phyloP scores from a whole-genome alignment of 176 grass and related monocot species.

The Phoenix dactylifera region DNA sequence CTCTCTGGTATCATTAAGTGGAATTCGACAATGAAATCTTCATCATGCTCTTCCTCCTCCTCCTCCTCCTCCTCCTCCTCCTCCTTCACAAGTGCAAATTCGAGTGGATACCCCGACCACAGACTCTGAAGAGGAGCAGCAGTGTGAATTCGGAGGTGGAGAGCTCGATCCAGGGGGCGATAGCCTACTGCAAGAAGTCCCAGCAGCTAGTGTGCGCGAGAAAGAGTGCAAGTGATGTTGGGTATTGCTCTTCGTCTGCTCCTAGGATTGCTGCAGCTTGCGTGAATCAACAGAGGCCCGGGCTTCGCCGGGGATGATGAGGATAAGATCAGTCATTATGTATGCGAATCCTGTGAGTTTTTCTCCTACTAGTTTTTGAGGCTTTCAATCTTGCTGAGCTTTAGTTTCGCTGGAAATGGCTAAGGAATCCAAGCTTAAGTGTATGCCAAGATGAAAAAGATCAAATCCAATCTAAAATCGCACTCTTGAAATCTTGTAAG shows the following conservation, averaged over 20 bases:
- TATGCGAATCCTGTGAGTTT: neutral
- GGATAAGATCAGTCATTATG: neutral
- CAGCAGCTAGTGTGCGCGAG: constrained; percentile 33
- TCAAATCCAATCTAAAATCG: no score
- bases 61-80: neutral
- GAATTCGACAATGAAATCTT: neutral
- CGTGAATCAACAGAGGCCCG: constrained; percentile 34
- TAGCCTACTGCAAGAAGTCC: constrained; percentile 70
- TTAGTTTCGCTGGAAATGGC: no score
- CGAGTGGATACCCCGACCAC: neutral
- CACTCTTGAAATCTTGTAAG: no score
- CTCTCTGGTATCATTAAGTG: constrained; percentile 47
- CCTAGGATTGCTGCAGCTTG: constrained; percentile 25
- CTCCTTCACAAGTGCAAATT: constrained; percentile 15
- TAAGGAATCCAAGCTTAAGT: no score
- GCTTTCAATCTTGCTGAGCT: no score
- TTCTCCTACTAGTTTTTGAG: neutral
- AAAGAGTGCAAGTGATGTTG: constrained; percentile 46
- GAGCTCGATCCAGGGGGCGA: constrained; percentile 62
- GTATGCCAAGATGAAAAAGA: no score
- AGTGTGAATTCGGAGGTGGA: constrained; percentile 49
- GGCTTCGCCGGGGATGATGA: constrained; percentile 39
- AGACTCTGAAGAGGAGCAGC: constrained; percentile 38
- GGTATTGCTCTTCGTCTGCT: constrained; percentile 22
- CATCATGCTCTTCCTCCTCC: neutral